Conservation (phyloP, 164 flowering plant genomes). For the Tetracentron sinense region DNA sequence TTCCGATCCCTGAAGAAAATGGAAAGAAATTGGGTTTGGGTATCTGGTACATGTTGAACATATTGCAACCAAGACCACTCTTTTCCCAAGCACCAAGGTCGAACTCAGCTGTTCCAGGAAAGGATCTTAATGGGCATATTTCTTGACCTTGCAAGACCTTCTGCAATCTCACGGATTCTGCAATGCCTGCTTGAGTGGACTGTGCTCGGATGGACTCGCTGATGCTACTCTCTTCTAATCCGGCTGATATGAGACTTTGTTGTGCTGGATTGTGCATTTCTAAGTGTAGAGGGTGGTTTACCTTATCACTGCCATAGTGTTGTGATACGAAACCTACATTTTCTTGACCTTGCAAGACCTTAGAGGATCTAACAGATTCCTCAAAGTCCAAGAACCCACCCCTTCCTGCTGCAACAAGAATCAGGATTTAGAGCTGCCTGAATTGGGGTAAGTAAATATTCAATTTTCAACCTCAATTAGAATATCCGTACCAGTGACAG, state of each 20-base stretch:
- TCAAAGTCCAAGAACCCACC: constrained; percentile 63
- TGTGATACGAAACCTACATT: constrained; percentile 60
- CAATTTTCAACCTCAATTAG: background rate
- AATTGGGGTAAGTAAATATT: background rate
- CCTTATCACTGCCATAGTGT: constrained; percentile 42
- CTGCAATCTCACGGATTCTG: constrained; percentile 66
- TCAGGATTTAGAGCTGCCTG: background rate
- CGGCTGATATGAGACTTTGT: constrained; percentile 30
- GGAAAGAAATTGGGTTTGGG: constrained; percentile 45
- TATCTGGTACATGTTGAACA: constrained; percentile 37
- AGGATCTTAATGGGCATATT: constrained; percentile 58
- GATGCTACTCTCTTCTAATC: constrained; percentile 19
- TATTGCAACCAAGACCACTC: constrained; percentile 29
- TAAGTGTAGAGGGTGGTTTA: constrained; percentile 44
- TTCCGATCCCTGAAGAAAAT: constrained; percentile 39
- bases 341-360: constrained; percentile 99
- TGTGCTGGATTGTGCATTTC: constrained; percentile 31
- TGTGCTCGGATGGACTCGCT: constrained; percentile 30
- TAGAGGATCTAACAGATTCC: constrained; percentile 73
- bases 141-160: constrained; percentile 99
- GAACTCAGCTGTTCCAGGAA: constrained; percentile 36
- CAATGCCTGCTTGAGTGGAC: constrained; percentile 54
- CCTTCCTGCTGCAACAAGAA: constrained; percentile 32
- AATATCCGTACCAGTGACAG: constrained; percentile 41
- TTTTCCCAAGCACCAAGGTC: constrained; percentile 39